Percentiles rank a stretch among this genome's conserved stretches.
Conservation (phyloP, 1,284 basidiomycete species). For the Ustilago loliicola region DNA sequence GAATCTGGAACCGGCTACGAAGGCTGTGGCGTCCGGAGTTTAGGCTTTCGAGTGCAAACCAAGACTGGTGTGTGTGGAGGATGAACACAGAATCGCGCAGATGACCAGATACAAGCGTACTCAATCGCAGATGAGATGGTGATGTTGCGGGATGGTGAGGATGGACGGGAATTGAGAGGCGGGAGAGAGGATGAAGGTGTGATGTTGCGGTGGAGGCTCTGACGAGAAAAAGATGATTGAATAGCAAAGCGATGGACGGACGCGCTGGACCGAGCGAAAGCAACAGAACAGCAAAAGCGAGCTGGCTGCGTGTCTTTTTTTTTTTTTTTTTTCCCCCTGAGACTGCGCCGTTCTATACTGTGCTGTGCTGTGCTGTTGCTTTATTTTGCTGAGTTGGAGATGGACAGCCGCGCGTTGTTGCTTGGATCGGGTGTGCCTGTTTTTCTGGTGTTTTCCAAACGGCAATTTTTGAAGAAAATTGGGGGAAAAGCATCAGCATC, state of each 20-base stretch:
- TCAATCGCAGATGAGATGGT: not conserved
- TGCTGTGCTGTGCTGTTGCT: not conserved
- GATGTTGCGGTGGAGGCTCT: conserved; percentile 27
- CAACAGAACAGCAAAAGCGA: conserved; percentile 10
- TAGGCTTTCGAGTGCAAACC: not conserved
- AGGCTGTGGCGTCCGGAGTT: conserved; percentile 8
- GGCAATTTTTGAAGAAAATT: not conserved
- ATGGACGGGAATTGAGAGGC: conserved; percentile 6
- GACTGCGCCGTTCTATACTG: no score
- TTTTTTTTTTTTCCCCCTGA: not conserved
- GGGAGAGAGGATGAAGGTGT: not conserved
- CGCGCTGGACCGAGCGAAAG: conserved; percentile 31
- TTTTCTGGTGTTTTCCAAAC: conserved; percentile 21
- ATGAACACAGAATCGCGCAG: not conserved
- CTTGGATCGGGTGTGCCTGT: conserved; percentile 11
- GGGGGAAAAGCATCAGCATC: not conserved
- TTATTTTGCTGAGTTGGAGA: not conserved
- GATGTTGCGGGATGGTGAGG: not conserved
- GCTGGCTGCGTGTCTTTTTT: not conserved
- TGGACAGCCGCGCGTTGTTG: not conserved
- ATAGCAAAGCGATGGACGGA: conserved; percentile 18
- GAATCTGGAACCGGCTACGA: not conserved
- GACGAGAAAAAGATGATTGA: conserved; percentile 14
- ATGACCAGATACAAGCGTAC: not conserved
- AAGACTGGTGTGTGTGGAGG: not conserved